phyloP scores from a whole-genome alignment of 768 basidiomycete species.

The Inosperma sp. region DNA sequence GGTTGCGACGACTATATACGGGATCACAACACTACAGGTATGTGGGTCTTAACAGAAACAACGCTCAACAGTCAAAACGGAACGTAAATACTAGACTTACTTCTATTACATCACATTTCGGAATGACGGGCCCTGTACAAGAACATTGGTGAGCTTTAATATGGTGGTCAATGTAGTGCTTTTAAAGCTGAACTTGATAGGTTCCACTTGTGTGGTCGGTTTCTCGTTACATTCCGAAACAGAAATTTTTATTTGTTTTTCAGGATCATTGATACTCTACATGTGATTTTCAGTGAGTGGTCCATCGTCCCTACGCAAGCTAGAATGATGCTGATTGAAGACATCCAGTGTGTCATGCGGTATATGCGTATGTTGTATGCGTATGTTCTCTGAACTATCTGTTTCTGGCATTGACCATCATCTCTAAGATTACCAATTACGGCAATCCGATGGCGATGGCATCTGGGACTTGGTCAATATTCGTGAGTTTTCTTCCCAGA shows the following conservation, averaged over 20 bases:
- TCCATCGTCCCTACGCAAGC: neutral
- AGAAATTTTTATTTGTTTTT: neutral
- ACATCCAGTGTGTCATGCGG: conserved; percentile 37
- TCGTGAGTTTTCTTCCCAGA: conserved; percentile 23
- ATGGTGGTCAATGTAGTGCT: neutral
- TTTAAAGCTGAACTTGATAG: neutral
- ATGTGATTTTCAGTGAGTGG: conserved; percentile 37
- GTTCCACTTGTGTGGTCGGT: conserved; percentile 6
- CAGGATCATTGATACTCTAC: conserved; percentile 40
- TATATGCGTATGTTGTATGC: conserved; percentile 42
- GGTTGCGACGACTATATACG: conserved; percentile 37
- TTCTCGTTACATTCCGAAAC: neutral
- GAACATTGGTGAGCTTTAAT: conserved; percentile 30
- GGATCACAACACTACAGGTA: conserved; percentile 43
- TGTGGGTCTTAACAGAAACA: neutral
- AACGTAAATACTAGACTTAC: conserved; percentile 28
- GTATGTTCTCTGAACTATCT: neutral
- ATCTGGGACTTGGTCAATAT: conserved; percentile 39
- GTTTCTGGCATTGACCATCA: neutral
- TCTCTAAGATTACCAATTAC: conserved; percentile 36
- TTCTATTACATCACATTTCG: conserved; percentile 41
- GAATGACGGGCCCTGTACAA: conserved; percentile 31
- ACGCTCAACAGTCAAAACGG: neutral
- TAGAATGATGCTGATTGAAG: neutral
- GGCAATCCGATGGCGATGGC: conserved; percentile 25